Evolutionary conservation across 2,329 filamentous ascomycete species (phyloP).

Genomic region (Penicillium psychrosexuale): DNA sequence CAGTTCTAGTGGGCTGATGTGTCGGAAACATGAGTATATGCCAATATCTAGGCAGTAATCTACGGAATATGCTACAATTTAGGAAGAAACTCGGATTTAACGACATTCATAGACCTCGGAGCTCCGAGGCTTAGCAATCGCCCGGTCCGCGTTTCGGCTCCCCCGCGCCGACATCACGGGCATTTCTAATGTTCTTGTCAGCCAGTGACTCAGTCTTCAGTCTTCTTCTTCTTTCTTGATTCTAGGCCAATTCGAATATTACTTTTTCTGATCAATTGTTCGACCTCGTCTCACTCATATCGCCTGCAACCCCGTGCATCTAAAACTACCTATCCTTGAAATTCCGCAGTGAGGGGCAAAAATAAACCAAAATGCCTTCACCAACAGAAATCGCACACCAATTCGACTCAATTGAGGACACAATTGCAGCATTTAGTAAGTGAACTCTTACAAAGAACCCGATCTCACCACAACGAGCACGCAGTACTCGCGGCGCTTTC

Average conservation of each 20-base stretch:
- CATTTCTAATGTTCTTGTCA: slow-evolving; percentile 28
- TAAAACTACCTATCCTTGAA: slow-evolving; percentile 5
- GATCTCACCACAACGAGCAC: neutral
- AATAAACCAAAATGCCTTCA: slow-evolving; percentile 32
- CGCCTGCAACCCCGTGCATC: neutral
- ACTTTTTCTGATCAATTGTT: neutral
- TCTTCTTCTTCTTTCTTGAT: neutral
- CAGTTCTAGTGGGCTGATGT: neutral
- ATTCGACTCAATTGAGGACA: slow-evolving; percentile 44
- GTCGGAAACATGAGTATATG: neutral
- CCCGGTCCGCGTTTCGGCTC: slow-evolving; percentile 15
- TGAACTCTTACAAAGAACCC: neutral
- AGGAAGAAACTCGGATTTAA: neutral
- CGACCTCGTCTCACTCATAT: neutral
- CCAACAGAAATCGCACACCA: slow-evolving; percentile 32
- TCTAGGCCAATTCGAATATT: neutral
- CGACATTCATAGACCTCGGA: neutral
- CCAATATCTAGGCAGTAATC: neutral
- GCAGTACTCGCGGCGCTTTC: neutral
- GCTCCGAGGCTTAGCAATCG: slow-evolving; percentile 11
- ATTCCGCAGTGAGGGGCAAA: slow-evolving; percentile 28
- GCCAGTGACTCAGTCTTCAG: slow-evolving; percentile 12
- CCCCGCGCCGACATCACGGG: slow-evolving; percentile 21
- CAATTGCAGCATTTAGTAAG: slow-evolving; percentile 43
- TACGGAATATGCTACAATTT: neutral